Evolutionary conservation across 1,139 yeast species (phyloP), one percentile per base, ranked within the genome.

Genomic region (Arxiozyma telluris): DNA sequence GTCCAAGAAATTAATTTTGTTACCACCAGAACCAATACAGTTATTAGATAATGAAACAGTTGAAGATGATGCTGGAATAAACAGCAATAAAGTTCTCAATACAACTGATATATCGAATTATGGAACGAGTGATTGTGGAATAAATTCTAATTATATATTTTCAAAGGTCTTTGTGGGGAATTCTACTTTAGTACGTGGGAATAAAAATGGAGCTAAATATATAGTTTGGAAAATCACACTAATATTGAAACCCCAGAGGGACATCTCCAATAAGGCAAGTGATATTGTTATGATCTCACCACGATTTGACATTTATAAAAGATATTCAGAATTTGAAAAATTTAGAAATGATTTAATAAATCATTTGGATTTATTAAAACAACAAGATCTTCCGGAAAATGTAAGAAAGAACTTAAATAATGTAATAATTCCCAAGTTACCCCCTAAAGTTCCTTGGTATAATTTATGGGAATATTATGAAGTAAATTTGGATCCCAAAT

Each of bases 371-470:
- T n/a, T 7, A 17, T 30, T 30, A 30, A 45, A 45, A 12, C 15
- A 44, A 25, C 47, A 25, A 44, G 15, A 25, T n/a, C 27, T n/a
- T 25, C 47, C 34, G 25, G 47, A 44, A 4, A 44, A 25, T 44
- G 5, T 44, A 17, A 34, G 20, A 12, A 9, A 4, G 34, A 17
- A 23, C 1, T 22, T 49, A 23, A 20, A 11, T 5, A 50, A 49
- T 9, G 42, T 57, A 7, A 55, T 53, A 22, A 51, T 66, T 7
- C 70, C 69, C 0, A 52, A 44, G 17, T 55, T 67, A 41, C 70
- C 70, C 8, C 67, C 67, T 2, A 49, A 57, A 2, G 61, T 67
- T 15, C 62, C 61, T 11, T 67, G 71, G 71, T 67, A 62, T 53
- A 59, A 63, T 30, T 49, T 61, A 11, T 63, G 68, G 66, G 55